These are phyloP conservation scores for Diplocarpon mali DNA, from an alignment of 2,329 filamentous ascomycete species.

Conservation along the genomic window DNA sequence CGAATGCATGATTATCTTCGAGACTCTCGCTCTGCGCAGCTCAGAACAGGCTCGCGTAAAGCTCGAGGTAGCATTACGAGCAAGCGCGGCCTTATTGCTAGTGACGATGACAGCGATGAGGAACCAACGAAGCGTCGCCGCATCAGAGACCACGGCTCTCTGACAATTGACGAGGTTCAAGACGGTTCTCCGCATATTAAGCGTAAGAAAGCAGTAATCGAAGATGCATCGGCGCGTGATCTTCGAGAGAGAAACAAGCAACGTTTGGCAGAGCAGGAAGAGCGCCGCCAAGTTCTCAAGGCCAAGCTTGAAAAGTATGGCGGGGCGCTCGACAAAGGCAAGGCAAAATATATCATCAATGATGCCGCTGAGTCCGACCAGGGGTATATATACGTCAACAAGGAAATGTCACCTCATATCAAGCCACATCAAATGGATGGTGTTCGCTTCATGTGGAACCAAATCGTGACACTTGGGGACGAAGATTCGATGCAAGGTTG, in stretches of 20 bases:
- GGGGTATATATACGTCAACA: conserved; percentile 52
- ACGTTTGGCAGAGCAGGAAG: conserved; percentile 43
- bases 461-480: conserved; percentile 47
- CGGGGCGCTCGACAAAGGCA: conserved; percentile 34
- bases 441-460: conserved; percentile 81
- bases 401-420: conserved; percentile 51
- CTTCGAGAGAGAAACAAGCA: conserved; percentile 44
- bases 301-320: conserved; percentile 35
- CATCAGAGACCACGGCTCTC: neutral
- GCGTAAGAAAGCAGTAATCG: conserved; percentile 33
- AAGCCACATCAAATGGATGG: conserved; percentile 75
- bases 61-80: neutral
- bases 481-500: conserved; percentile 56
- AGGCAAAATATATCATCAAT: conserved; percentile 50
- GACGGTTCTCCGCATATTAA: conserved; percentile 16
- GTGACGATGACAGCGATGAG: conserved; percentile 17
- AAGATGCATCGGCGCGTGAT: conserved; percentile 34
- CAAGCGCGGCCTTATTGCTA: neutral
- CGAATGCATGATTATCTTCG: conserved; percentile 7
- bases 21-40: neutral
- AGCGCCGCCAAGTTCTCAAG: conserved; percentile 37
- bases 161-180: conserved; percentile 3
- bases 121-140: conserved; percentile 9
- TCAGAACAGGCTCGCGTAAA: neutral
- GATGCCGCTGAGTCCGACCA: conserved; percentile 49